phyloP scores from a whole-genome alignment of 768 basidiomycete genomes.

The Russula emetica region DNA sequence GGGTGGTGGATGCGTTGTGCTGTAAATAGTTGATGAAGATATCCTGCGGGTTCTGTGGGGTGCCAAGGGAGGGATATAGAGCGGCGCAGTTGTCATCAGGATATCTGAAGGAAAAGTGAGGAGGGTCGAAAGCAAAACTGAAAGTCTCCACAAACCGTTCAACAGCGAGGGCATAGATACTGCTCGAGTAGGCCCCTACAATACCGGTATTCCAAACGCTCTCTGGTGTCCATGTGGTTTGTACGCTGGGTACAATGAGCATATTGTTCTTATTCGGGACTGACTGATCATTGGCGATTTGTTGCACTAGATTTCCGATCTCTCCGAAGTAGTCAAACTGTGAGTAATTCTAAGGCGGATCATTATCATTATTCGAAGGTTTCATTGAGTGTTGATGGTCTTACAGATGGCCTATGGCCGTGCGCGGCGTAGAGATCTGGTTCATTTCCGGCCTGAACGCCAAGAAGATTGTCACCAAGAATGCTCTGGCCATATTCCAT shows the following conservation, averaged over 20 bases:
- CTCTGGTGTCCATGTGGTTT: constrained; percentile 18
- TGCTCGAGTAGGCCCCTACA: constrained; percentile 8
- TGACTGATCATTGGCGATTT: constrained; percentile 12
- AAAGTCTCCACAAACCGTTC: constrained; percentile 19
- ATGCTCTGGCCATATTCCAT: constrained; percentile 56
- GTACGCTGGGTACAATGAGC: constrained; percentile 24
- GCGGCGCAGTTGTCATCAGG: constrained; percentile 61
- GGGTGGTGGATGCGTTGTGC: constrained; percentile 49
- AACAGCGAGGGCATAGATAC: constrained; percentile 17
- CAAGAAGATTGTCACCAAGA: constrained; percentile 59
- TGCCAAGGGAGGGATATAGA: constrained; percentile 40
- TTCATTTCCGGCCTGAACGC: constrained; percentile 71
- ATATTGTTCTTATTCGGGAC: constrained; percentile 18
- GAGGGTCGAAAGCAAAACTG: not conserved
- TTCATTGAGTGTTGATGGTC: not conserved
- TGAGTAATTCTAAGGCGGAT: constrained; percentile 1
- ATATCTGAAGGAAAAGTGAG: constrained; percentile 41
- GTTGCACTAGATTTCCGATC: constrained; percentile 22
- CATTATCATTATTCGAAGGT: not conserved
- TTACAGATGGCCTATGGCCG: constrained; percentile 19
- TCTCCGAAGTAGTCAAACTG: constrained; percentile 37
- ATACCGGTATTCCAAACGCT: constrained; percentile 26
- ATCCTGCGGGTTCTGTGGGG: constrained; percentile 40
- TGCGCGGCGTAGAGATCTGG: constrained; percentile 62
- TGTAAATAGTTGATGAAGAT: constrained; percentile 55